phyloP scores from a whole-genome alignment of 352 stramenopile species.

The Phytophthora sp. region DNA sequence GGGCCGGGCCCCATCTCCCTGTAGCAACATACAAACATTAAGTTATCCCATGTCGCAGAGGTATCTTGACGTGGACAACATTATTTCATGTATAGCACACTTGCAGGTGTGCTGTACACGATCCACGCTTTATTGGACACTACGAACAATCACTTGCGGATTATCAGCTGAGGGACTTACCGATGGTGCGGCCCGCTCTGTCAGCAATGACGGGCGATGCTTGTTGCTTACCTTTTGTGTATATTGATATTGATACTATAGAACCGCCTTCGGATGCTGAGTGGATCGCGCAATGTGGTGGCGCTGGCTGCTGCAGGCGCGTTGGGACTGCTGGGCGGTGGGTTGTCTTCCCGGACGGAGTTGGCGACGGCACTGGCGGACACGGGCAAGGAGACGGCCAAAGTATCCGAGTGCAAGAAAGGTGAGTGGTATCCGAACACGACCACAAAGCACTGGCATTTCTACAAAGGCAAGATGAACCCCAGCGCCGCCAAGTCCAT shows the following conservation, averaged over 20 bases:
- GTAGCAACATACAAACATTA: slow-evolving; percentile 20
- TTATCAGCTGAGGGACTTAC: slow-evolving; percentile 7
- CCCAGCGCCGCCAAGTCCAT: slow-evolving; percentile 81
- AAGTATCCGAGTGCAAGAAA: slow-evolving; percentile 20
- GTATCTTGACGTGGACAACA: slow-evolving; percentile 30
- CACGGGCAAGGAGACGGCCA: slow-evolving; percentile 10
- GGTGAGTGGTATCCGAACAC: slow-evolving; percentile 77
- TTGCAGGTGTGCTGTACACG: background rate
- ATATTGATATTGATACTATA: too few species aligned
- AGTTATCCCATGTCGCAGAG: slow-evolving; percentile 26
- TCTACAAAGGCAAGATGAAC: slow-evolving; percentile 90
- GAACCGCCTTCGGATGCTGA: slow-evolving; percentile 44
- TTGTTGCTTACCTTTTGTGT: too few species aligned
- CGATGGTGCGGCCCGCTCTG: slow-evolving; percentile 12
- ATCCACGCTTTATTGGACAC: slow-evolving; percentile 1
- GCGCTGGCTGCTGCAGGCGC: slow-evolving; percentile 45
- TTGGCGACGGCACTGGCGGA: slow-evolving; percentile 14
- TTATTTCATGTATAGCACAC: background rate
- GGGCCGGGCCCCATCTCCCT: slow-evolving; percentile 6
- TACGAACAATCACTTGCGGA: slow-evolving; percentile 11
- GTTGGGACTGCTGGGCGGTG: slow-evolving; percentile 43
- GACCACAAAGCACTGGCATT: slow-evolving; percentile 90
- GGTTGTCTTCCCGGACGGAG: slow-evolving; percentile 21
- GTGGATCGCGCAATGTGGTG: slow-evolving; percentile 24
- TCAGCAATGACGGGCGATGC: background rate